phyloP scores from a whole-genome alignment of 73 alveolate species.

The Uronychia setigera region DNA sequence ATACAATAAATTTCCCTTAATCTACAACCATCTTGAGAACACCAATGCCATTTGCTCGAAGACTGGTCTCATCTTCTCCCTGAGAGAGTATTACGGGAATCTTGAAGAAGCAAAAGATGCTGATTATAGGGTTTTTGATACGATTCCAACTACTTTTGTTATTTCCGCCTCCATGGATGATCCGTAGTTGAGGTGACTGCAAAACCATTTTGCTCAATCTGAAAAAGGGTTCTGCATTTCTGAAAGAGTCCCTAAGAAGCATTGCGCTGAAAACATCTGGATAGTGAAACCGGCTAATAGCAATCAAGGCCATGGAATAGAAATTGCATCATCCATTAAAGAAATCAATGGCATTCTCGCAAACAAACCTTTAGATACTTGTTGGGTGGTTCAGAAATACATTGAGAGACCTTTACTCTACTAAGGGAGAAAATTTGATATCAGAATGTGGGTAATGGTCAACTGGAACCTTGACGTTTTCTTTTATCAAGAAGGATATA shows the following conservation, averaged over 20 bases:
- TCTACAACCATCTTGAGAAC: slow-evolving; percentile 61
- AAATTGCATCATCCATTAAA: slow-evolving; percentile 72
- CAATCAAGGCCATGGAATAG: slow-evolving; percentile 88
- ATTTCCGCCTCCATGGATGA: slow-evolving; percentile 35
- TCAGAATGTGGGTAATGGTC: slow-evolving; percentile 90
- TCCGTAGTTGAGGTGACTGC: slow-evolving; percentile 27
- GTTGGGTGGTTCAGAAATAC: slow-evolving; percentile 87
- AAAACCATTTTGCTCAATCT: slow-evolving; percentile 53
- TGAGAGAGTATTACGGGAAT: slow-evolving; percentile 51
- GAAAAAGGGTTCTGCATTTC: slow-evolving; percentile 47
- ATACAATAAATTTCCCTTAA: slow-evolving; percentile 10
- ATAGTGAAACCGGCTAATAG: slow-evolving; percentile 82
- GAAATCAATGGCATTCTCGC: slow-evolving; percentile 57
- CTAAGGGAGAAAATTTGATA: slow-evolving; percentile 91
- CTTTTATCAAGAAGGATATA: slow-evolving; percentile 83
- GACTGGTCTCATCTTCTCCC: slow-evolving; percentile 57
- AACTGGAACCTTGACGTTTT: slow-evolving; percentile 69
- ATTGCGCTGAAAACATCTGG: slow-evolving; percentile 87
- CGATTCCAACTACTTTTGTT: slow-evolving; percentile 73
- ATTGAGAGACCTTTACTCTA: slow-evolving; percentile 86
- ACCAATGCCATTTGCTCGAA: slow-evolving; percentile 43
- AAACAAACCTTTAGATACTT: slow-evolving; percentile 43
- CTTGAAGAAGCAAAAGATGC: slow-evolving; percentile 36
- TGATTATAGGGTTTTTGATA: slow-evolving; percentile 54
- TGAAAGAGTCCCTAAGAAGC: slow-evolving; percentile 75